Conservation (phyloP, 78 protist species). For the Dictyostelium brefeldianum region DNA sequence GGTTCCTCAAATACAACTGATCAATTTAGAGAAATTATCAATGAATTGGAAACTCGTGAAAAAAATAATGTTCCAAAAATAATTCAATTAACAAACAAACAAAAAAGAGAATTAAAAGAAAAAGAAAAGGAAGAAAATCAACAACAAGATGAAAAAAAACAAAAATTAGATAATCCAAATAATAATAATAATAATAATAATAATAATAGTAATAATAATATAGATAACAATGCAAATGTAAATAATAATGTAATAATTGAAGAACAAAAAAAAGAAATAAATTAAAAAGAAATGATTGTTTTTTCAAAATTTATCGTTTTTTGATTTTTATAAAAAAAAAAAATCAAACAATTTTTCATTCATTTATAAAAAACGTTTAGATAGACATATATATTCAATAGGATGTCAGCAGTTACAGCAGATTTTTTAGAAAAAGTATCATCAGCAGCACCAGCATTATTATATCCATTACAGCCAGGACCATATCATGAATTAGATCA, state of each 20-base stretch:
- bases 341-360: background rate
- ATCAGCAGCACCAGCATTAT: background rate
- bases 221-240: background rate
- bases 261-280: background rate
- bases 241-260: background rate
- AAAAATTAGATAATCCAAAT: constrained; percentile 1
- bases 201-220: background rate
- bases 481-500: background rate
- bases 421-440: background rate
- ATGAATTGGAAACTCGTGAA: constrained; percentile 24
- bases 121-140: constrained; percentile 6
- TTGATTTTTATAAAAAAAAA: too few species aligned
- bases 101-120: constrained; percentile 63
- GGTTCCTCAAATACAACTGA: background rate
- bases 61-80: background rate
- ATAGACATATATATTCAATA: too few species aligned
- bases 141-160: background rate
- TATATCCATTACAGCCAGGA: background rate
- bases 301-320: too few species aligned
- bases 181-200: background rate
- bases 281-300: background rate
- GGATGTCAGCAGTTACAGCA: background rate
- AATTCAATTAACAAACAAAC: constrained; percentile 44
- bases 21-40: constrained; percentile 19
- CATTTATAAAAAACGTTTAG: too few species aligned